Evolutionary conservation across 1,284 basidiomycete genomes (phyloP), one percentile per base, ranked within the genome.

Genomic region (Phellinidium pouzarii): DNA sequence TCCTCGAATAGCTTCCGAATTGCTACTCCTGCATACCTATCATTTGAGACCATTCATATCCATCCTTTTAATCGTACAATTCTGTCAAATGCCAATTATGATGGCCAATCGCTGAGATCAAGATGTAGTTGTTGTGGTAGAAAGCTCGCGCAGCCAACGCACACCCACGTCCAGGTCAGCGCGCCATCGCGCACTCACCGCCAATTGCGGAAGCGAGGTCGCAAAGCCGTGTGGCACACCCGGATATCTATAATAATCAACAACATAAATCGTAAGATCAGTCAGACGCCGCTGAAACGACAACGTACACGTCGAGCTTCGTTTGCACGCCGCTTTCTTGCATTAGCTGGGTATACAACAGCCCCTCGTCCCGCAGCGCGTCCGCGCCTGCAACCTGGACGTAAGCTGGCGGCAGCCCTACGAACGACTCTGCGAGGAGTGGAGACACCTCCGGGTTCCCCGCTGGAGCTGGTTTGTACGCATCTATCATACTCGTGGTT

Each of bases 321-420:
- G 59, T 59, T 29, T 36, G 50, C 3, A 59, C 51, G 9, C 55
- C 56, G 6, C 46, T 52, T 26, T 58, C 59, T 17, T 54, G 47
- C 9, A 62, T 36, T 23, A 59, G 37, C 11, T 52, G 53, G 7
- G 47, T 58, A 45, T 64, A 65, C n/a, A 61, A 45, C 19, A 64
- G 49, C 0, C 55, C 56, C 14, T 62, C 63, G 37, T 62, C 62
- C 9, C 60, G 59, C 36, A 65, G 53, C 17, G 58, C 55, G 43
- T 64, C 60, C 19, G 59, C 44, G 2, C 60, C 59, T 20, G 56
- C 57, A 19, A 61, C 46, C 43, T 62, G 61, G 2, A 63, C 42
- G 45, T 56, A 59, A 8, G 57, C 44, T 5, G 58, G 58, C 12
- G 58, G 52, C 37, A 64, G 53, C 4, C 56, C 54, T 12, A 31